These are phyloP conservation scores for Evansstolkia leycettana DNA, from an alignment of 495 filamentous ascomycete genomes.

Conservation along the genomic window DNA sequence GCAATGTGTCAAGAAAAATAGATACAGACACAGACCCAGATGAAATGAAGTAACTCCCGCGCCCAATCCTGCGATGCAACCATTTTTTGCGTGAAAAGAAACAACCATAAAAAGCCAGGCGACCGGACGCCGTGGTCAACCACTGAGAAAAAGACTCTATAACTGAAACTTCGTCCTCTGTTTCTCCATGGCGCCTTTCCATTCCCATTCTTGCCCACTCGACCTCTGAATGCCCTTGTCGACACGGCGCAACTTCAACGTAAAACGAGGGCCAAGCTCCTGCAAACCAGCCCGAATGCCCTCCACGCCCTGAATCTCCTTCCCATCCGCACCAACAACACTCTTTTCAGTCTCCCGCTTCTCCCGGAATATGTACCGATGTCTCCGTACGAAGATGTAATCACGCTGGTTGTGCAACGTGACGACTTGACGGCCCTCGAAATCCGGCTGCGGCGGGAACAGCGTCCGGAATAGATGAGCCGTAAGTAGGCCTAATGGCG, in stretches of 20 bases:
- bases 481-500: conserved; percentile 79
- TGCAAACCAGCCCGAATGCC: conserved; percentile 74
- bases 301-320: conserved; percentile 69
- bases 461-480: conserved; percentile 73
- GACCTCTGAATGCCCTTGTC: conserved; percentile 78
- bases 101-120: too few relatives aligned
- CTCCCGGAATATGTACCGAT: conserved; percentile 87
- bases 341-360: conserved; percentile 75
- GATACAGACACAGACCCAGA: too few relatives aligned
- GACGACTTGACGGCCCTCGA: conserved; percentile 75
- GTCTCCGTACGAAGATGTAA: conserved; percentile 84
- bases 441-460: conserved; percentile 73
- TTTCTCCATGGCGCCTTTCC: conserved; percentile 91
- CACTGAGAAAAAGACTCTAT: too few relatives aligned
- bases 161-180: conserved; percentile 46
- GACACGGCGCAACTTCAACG: conserved; percentile 77
- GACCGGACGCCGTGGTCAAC: too few relatives aligned
- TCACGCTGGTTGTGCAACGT: conserved; percentile 93
- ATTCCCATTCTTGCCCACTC: conserved; percentile 85
- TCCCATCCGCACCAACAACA: conserved; percentile 76
- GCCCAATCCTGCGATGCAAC: too few relatives aligned
- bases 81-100: too few relatives aligned
- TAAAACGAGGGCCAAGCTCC: conserved; percentile 75
- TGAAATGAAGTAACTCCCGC: too few relatives aligned
- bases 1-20: too few relatives aligned